Evolutionary conservation across 129 eudicot genomes (phyloP).

Genomic region (Tagetes patula): DNA sequence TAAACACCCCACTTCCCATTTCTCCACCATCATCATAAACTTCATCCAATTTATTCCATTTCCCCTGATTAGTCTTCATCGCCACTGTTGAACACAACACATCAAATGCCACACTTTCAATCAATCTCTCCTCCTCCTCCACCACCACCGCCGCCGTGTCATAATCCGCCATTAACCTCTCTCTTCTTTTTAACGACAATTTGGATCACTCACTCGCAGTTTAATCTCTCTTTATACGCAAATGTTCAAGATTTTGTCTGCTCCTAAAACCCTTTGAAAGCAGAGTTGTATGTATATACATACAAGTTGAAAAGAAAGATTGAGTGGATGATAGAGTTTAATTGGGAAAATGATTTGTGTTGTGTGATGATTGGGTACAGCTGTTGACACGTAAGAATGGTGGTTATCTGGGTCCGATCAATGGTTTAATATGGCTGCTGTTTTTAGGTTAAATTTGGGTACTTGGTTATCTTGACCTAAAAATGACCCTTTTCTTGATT

Average conservation of each 20-base stretch:
- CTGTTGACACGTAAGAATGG: constrained; percentile 41
- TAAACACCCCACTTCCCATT: constrained; percentile 52
- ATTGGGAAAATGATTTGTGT: constrained; percentile 22
- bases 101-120: constrained; percentile 53
- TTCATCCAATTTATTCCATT: constrained; percentile 51
- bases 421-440: background rate
- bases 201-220: too few species aligned
- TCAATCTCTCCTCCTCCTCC: constrained; percentile 53
- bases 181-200: background rate
- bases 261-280: constrained; percentile 7
- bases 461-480: constrained; percentile 8
- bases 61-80: constrained; percentile 66
- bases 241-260: constrained; percentile 15
- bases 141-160: constrained; percentile 35
- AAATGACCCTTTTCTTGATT: constrained; percentile 23
- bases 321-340: constrained; percentile 31
- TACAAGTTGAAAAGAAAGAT: constrained; percentile 17
- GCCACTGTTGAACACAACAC: constrained; percentile 80
- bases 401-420: constrained; percentile 29
- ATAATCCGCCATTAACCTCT: constrained; percentile 43
- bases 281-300: constrained; percentile 14
- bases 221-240: background rate
- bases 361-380: constrained; percentile 37
- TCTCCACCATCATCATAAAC: constrained; percentile 33
- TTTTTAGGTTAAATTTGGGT: too few species aligned